Percentiles rank a stretch among this genome's conserved stretches.
Evolutionary conservation across 192 early-diverging fungal species (phyloP).

Genomic region (Geranomyces michiganensis): DNA sequence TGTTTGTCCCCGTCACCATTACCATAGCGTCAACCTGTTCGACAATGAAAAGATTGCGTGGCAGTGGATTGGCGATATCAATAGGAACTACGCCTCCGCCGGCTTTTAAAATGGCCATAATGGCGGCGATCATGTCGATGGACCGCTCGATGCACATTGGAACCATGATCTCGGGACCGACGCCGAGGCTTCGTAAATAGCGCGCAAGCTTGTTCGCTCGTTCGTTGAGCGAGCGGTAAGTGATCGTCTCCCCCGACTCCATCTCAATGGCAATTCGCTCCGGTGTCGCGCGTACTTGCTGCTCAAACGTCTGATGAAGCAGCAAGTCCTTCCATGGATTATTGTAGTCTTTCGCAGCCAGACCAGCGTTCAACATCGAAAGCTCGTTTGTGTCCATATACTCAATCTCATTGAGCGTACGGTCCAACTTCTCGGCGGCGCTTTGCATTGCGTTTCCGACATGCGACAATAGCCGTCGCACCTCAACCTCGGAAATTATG

Average conservation of each 20-base stretch:
- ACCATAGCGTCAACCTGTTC: neutral
- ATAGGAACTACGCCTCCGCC: constrained; percentile 37
- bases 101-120: constrained; percentile 39
- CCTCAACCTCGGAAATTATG: neutral
- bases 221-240: neutral
- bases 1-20: neutral
- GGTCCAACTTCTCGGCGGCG: neutral
- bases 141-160: neutral
- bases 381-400: neutral
- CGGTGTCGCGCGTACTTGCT: neutral
- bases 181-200: neutral
- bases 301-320: neutral
- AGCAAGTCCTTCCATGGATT: neutral
- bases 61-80: constrained; percentile 25
- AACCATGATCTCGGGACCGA: neutral
- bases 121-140: neutral
- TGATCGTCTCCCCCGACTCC: neutral
- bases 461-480: constrained; percentile 2
- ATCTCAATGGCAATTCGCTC: constrained; percentile 2
- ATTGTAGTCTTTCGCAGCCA: neutral
- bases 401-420: neutral
- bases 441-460: neutral
- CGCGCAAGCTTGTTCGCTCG: constrained; percentile 25
- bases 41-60: neutral
- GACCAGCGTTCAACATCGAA: neutral